Conservation (phyloP, 2,329 filamentous ascomycete species). For the Penicillium expansum region DNA sequence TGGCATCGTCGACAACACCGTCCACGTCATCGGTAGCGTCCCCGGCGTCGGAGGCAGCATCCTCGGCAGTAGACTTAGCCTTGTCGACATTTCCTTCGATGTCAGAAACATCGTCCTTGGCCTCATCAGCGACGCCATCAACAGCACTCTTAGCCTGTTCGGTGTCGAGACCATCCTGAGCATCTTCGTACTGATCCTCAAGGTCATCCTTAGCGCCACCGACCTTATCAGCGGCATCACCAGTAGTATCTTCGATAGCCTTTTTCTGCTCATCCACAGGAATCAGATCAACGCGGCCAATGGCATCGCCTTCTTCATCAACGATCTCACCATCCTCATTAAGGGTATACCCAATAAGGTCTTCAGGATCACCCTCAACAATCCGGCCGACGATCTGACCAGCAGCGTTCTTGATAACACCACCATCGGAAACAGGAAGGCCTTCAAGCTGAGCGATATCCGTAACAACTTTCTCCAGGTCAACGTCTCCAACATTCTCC, state of each 20-base stretch:
- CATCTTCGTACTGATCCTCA: slow-evolving; percentile 40
- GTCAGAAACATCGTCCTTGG: slow-evolving; percentile 5
- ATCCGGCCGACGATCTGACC: slow-evolving; percentile 41
- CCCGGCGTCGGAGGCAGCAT: slow-evolving; percentile 1
- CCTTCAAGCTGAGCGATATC: slow-evolving; percentile 38
- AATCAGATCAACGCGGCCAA: slow-evolving; percentile 33
- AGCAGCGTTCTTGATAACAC: slow-evolving; percentile 49
- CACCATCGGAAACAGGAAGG: slow-evolving; percentile 52
- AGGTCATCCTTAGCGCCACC: slow-evolving; percentile 49
- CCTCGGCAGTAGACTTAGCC: slow-evolving; percentile 49
- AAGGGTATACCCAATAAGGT: slow-evolving; percentile 40
- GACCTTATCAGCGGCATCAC: slow-evolving; percentile 48
- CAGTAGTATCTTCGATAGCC: slow-evolving; percentile 43
- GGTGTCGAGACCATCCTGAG: slow-evolving; percentile 36
- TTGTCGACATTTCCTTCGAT: slow-evolving; percentile 48
- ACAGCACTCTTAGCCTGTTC: slow-evolving; percentile 10
- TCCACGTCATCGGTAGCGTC: slow-evolving; percentile 18
- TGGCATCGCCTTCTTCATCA: slow-evolving; percentile 40
- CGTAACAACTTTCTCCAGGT: slow-evolving; percentile 32
- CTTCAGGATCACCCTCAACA: slow-evolving; percentile 42
- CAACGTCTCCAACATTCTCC: slow-evolving; percentile 14
- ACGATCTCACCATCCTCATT: slow-evolving; percentile 44
- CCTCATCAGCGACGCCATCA: slow-evolving; percentile 23
- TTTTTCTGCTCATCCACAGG: slow-evolving; percentile 30
- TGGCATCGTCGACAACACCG: slow-evolving; percentile 27